Evolutionary conservation across 2,329 filamentous ascomycete genomes (phyloP).

Genomic region (Aspergillus flavus): DNA sequence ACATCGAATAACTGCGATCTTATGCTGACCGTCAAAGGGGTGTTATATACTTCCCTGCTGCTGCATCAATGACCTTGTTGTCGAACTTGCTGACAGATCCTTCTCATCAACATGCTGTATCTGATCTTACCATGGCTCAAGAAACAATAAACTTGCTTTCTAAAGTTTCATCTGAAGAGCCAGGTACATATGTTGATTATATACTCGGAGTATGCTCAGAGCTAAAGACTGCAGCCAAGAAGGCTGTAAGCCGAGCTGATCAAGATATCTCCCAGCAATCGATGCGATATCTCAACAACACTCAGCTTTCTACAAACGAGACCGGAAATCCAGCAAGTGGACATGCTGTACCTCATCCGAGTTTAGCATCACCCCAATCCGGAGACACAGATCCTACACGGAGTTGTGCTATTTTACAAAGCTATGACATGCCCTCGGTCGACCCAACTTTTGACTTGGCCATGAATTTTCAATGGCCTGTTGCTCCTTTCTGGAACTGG

Average conservation of each 20-base stretch:
- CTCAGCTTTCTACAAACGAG: not conserved
- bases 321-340: not conserved
- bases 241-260: not conserved
- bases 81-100: not conserved
- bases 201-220: slow-evolving; percentile 17
- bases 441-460: not conserved
- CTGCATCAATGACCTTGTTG: slow-evolving; percentile 15
- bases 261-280: not conserved
- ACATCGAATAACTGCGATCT: not conserved
- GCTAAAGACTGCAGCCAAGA: slow-evolving; percentile 10
- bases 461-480: slow-evolving; percentile 12
- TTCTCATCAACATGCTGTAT: slow-evolving; percentile 1
- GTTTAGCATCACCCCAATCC: not conserved
- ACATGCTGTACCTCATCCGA: not conserved
- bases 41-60: slow-evolving; percentile 19
- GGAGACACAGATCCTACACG: not conserved
- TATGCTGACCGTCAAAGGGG: slow-evolving; percentile 11
- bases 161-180: slow-evolving; percentile 13
- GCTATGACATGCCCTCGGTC: not conserved
- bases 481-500: slow-evolving; percentile 20
- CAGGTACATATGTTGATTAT: slow-evolving; percentile 19
- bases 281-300: not conserved
- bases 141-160: slow-evolving; percentile 10
- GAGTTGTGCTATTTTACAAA: not conserved
- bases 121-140: slow-evolving; percentile 8